Base-by-base conservation (phyloP, 169 alveolate genomes). In the Plasmodium vivax region DNA sequence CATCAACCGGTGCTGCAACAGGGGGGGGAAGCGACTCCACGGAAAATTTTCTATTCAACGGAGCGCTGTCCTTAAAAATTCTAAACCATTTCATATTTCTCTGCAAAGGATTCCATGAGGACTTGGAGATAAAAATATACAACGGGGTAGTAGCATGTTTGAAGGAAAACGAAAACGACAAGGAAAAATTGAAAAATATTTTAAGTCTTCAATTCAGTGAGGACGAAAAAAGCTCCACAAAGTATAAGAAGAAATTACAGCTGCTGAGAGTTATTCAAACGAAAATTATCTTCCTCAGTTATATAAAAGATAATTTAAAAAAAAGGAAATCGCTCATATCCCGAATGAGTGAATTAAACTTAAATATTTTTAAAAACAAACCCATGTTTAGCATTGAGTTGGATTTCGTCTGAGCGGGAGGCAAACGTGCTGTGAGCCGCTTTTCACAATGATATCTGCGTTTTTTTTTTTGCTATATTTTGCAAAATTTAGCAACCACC, bases 101-200 rank as follows among this genome's bases (percentile, higher is more conserved):
- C 36, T 90, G 94, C 74, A 90, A 90, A 80, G 91, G 90, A 2
- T 90, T 80, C 38, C 94, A 90, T 62, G 83, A 90, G 72, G 94
- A 90, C 38, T 90, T 90, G n/a, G 94, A 90, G 82, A 34, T 90
- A 41, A 90, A 90, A 80, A 90, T 90, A 80, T 90, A 90, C 72
- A 90, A 90, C 73, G 94, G 94, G 5, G 56, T 90, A 90, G 36
- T 80, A 34, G 38, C 83, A 23, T 19, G 58, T 23, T 74, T 90
- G 72, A 79, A 80, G 43, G 94, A 90, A 62, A 90, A 90, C 54
- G 62, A 62, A 80, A 90, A 43, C 51, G 94, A 90, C 45, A 90
- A 47, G 54, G 91, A 90, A 80, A 90, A 90, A 80, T 58, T 90
- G 51, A 90, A 80, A 90, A 62, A 79, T 58, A 71, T 90, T 32